A percentile compares a stretch with the other conserved stretches of the same genome.
phyloP scores from a whole-genome alignment of 1,139 yeast species.

The Hansenula lynferdii region DNA sequence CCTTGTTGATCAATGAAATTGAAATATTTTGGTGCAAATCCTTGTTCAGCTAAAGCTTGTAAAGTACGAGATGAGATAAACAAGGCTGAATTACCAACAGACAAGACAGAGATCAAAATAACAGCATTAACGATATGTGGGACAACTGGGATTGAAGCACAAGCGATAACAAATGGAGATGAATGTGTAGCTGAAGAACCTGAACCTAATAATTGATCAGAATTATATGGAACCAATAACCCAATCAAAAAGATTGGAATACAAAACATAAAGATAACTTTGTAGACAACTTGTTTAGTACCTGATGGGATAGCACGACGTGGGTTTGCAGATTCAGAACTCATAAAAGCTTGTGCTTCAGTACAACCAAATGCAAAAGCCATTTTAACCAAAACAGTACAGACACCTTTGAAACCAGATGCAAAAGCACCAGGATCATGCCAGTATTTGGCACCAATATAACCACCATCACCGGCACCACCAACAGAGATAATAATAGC shows the following conservation, averaged over 20 bases:
- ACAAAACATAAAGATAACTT: constrained; percentile 60
- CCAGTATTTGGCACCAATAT: constrained; percentile 62
- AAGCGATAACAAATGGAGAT: constrained; percentile 77
- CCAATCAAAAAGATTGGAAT: constrained; percentile 60
- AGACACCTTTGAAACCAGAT: constrained; percentile 67
- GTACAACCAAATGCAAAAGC: constrained; percentile 87
- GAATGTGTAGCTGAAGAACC: constrained; percentile 42
- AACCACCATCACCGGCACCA: constrained; percentile 60
- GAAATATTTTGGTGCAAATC: constrained; percentile 57
- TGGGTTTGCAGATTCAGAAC: constrained; percentile 86
- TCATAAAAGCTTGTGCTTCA: constrained; percentile 81
- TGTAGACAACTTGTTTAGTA: constrained; percentile 72
- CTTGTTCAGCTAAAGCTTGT: constrained; percentile 52
- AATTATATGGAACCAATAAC: constrained; percentile 59
- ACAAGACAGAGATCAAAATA: constrained; percentile 60
- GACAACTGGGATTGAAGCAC: constrained; percentile 55
- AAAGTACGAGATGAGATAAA: constrained; percentile 58
- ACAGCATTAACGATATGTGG: constrained; percentile 75
- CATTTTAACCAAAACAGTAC: constrained; percentile 77
- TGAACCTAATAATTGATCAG: constrained; percentile 43
- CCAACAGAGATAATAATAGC: constrained; percentile 62
- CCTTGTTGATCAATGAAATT: constrained; percentile 53
- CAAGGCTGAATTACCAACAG: constrained; percentile 74
- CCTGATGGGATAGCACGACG: constrained; percentile 68
- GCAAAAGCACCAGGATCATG: constrained; percentile 59